Evolutionary conservation across 2,329 filamentous ascomycete genomes (phyloP), one percentile per base, ranked within the genome.

Genomic region (Coniochaeta pulveracea): DNA sequence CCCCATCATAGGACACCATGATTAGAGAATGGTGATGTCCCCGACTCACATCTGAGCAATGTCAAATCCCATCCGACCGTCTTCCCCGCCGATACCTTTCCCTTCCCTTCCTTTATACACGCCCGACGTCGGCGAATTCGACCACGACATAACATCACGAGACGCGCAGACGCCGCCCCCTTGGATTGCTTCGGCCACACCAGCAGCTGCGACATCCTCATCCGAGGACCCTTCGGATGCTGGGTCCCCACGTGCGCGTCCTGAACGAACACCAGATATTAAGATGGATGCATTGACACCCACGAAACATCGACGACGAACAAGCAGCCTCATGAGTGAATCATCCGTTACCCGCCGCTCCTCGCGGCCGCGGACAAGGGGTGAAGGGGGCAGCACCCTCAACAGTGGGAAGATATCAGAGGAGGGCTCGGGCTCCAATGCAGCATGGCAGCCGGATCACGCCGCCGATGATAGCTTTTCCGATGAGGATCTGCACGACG

Each of bases 401-500:
- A 61, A 62, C 27, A 63, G 65, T 30, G 47, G 54, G 28, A 66
- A 67, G 47, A 64, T 67, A 31, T 55, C 56, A 17, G 66, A 67
- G 39, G 64, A 68, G 40, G 50, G 47, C 27, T 43, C 41, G 26
- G 42, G 41, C 23, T 35, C 41, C 24, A 34, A 36, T 23, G 40
- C 40, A 18, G 33, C 34, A 11, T 39, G 32, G 28, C 28, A n/a
- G 32, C 27, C 28, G 40, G 39, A 35, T 3, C 40, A 39, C 16
- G 46, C 43, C 34, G 43, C 51, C 31, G 49, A 66, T 34, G 72
- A 76, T 44, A 63, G 72, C 46, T 68, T 74, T 34, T 77, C 76
- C 18, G 80, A 85, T 43, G 79, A 85, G 42, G 82, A 81, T 29
- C 54, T 83, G 18, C 75, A 83, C 39, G 83, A 89, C 46, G 88